Evolutionary conservation across 2,329 filamentous ascomycete species (phyloP), one percentile per base, ranked within the genome.

Genomic region (Chaetomium globosum): DNA sequence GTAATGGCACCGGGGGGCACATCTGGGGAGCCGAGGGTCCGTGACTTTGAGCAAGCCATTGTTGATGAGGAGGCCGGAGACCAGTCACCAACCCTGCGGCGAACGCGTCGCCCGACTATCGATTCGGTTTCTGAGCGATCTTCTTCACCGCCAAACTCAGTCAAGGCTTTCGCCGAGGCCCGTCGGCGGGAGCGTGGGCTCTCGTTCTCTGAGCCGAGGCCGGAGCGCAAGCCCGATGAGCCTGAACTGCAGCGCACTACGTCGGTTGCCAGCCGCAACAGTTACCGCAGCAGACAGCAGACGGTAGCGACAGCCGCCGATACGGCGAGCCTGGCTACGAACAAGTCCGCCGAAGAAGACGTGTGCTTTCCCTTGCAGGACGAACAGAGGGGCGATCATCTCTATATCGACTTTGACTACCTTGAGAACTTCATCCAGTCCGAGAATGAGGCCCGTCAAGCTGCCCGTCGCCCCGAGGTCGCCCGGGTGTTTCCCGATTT

Each of bases 131-230:
- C 80, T 28, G 83, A 85, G 56, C 85, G 92, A 63, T 92, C 91
- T 0, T 81, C 86, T 2, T 98, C 95, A 6, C 94, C 94, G 12
- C 95, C 95, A 8, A 99, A 97, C 77, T 99, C 95, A 0, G 93
- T 99, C 59, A 96, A 98, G 77, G 95, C 95, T 4, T 99, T 99
- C 77, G 95, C 95, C 21, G 91, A 95, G 73, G 91, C 92, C 63
- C 89, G 92, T 59, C 91, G 92, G 65, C 89, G 93, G 65, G 91
- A 94, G 74, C 90, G 93, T 52, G 92, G 88, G 66, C 75, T 83
- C 74, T 88, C 83, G 26, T 80, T 83, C 68, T 85, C 82, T 19
- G 85, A 84, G 68, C 68, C 70, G 21, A 74, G 67, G 63, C 66
- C 71, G 23, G 75, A 78, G 65, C 70, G 72, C 28, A 76, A 68